A percentile compares a stretch with the other conserved stretches of the same genome.
Evolutionary conservation across 2,329 filamentous ascomycete species (phyloP).

Genomic region (Arthrinium phaeospermum): DNA sequence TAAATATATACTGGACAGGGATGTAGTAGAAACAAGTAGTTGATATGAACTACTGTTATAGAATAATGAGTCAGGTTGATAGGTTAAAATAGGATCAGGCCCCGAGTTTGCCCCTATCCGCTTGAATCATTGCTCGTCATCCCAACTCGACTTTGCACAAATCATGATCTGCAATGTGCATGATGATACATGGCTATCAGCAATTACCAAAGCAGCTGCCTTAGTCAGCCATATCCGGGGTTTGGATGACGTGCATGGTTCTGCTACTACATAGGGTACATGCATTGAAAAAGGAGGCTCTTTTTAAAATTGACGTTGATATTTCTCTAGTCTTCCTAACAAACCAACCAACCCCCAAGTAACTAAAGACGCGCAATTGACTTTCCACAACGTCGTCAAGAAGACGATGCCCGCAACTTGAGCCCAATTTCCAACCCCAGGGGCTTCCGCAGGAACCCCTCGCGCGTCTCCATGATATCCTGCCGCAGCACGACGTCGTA

Average conservation of each 20-base stretch:
- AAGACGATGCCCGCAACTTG: slow-evolving; percentile 41
- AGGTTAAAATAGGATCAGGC: not conserved
- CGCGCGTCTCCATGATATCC: slow-evolving; percentile 72
- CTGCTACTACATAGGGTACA: no score
- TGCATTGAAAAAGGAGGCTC: not conserved
- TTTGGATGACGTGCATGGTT: not conserved
- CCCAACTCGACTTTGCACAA: not conserved
- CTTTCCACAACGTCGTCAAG: not conserved
- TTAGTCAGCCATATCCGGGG: not conserved
- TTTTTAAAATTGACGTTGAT: not conserved
- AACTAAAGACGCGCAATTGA: not conserved
- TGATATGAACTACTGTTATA: not conserved
- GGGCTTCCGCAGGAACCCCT: slow-evolving; percentile 85
- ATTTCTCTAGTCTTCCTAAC: not conserved
- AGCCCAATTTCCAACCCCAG: slow-evolving; percentile 70
- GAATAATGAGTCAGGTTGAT: not conserved
- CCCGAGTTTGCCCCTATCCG: not conserved
- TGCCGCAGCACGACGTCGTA: slow-evolving; percentile 58
- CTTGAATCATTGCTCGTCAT: not conserved
- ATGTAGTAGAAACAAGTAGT: not conserved
- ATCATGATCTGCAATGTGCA: not conserved
- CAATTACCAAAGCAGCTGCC: not conserved
- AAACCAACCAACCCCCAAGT: not conserved
- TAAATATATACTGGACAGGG: not conserved
- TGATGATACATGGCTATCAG: not conserved